Evolutionary conservation across 495 filamentous ascomycete genomes (phyloP).

Genomic region (Penicillium canescens): DNA sequence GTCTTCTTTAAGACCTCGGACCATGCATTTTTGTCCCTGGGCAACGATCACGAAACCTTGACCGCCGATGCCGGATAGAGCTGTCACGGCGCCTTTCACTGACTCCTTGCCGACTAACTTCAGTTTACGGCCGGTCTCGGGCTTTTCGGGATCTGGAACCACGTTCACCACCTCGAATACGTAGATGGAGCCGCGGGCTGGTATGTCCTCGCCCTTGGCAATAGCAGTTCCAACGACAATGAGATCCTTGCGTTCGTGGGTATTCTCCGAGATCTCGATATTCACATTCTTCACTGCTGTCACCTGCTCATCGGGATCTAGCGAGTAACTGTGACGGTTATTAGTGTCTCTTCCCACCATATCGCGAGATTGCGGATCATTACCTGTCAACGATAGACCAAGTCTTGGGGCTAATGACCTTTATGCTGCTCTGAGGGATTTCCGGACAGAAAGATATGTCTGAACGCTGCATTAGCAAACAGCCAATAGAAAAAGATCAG

Average conservation of each 20-base stretch:
- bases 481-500: neutral
- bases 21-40: conserved; percentile 97
- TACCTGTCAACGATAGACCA: conserved; percentile 77
- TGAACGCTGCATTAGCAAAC: conserved; percentile 24
- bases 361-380: neutral
- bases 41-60: conserved; percentile 89
- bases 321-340: conserved; percentile 34
- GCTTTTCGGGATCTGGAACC: conserved; percentile 81
- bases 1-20: conserved; percentile 93
- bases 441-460: conserved; percentile 63
- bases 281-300: conserved; percentile 80
- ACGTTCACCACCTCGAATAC: conserved; percentile 91
- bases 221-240: conserved; percentile 84
- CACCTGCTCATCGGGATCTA: conserved; percentile 73
- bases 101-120: conserved; percentile 87
- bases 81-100: conserved; percentile 91
- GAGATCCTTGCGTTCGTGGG: conserved; percentile 77
- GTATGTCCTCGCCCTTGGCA: conserved; percentile 82
- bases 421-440: conserved; percentile 65
- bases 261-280: conserved; percentile 86
- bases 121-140: conserved; percentile 80
- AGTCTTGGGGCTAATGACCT: conserved; percentile 70
- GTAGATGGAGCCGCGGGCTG: conserved; percentile 80
- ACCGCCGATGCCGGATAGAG: conserved; percentile 81
- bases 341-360: neutral